phyloP scores from a whole-genome alignment of 1,284 basidiomycete genomes.

The Cutaneotrichosporon sp. region DNA sequence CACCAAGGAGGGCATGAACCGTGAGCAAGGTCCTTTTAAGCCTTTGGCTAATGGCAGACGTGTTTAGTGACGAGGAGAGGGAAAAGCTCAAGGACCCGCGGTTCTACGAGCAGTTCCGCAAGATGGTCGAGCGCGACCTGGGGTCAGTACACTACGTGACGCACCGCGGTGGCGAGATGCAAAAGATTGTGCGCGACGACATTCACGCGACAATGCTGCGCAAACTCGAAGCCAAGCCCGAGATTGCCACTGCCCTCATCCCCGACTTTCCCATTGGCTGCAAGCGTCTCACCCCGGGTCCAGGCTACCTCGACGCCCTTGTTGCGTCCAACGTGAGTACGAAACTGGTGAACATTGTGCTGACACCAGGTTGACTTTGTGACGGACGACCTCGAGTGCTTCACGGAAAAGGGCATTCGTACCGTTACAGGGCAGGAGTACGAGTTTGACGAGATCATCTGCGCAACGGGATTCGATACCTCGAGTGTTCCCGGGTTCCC shows the following conservation, averaged over 20 bases:
- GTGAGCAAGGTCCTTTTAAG: slow-evolving; percentile 2
- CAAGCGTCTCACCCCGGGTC: slow-evolving; percentile 38
- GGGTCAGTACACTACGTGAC: slow-evolving; percentile 27
- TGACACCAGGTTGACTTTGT: slow-evolving; percentile 31
- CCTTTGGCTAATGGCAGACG: slow-evolving; percentile 3
- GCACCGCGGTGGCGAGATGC: slow-evolving; percentile 15
- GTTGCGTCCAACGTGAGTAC: slow-evolving; percentile 32
- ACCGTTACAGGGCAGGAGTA: slow-evolving; percentile 20
- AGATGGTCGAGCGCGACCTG: slow-evolving; percentile 30
- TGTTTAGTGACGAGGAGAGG: slow-evolving; percentile 31
- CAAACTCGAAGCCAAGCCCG: slow-evolving; percentile 18
- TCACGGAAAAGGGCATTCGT: slow-evolving; percentile 27
- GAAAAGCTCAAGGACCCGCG: slow-evolving; percentile 15
- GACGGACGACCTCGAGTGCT: slow-evolving; percentile 18
- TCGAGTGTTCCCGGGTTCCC: slow-evolving; percentile 31
- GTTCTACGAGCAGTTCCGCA: slow-evolving; percentile 25
- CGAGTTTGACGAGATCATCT: slow-evolving; percentile 32
- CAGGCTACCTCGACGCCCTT: slow-evolving; percentile 42
- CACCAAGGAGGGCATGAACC: slow-evolving; percentile 5
- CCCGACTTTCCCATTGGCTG: slow-evolving; percentile 33
- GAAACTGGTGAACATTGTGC: no score
- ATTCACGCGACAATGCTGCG: slow-evolving; percentile 18
- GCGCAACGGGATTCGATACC: slow-evolving; percentile 39
- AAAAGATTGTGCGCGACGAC: not conserved
- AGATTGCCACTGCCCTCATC: slow-evolving; percentile 24